Evolutionary conservation across 352 stramenopile genomes (phyloP).

Genomic region (Phytopythium chamaehyphon): DNA sequence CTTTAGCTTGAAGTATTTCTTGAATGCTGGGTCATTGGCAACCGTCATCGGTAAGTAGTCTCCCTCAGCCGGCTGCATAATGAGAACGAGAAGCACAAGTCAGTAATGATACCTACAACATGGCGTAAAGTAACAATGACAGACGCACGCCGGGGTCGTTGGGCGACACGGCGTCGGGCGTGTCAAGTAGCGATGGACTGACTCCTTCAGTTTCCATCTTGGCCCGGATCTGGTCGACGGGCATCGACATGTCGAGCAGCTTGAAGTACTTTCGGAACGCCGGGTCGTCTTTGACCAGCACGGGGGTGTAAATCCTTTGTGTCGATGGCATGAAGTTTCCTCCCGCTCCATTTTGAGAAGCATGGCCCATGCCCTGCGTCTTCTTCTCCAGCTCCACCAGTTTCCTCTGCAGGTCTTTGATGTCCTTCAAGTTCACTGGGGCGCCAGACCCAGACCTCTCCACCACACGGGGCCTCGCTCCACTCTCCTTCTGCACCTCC

Average conservation of each 20-base stretch:
- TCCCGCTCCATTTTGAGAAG: slow-evolving; percentile 8
- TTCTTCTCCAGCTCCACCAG: slow-evolving; percentile 71
- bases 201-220: slow-evolving; percentile 81
- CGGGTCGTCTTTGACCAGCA: slow-evolving; percentile 70
- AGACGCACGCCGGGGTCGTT: slow-evolving; percentile 70
- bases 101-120: not conserved
- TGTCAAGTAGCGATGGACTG: slow-evolving; percentile 55
- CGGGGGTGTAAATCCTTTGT: slow-evolving; percentile 40
- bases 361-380: slow-evolving; percentile 49
- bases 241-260: slow-evolving; percentile 76
- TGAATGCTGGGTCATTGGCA: slow-evolving; percentile 71
- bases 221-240: slow-evolving; percentile 67
- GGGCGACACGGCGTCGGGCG: slow-evolving; percentile 60
- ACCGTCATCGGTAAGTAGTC: slow-evolving; percentile 70
- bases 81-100: slow-evolving; percentile 4
- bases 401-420: slow-evolving; percentile 73
- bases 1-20: slow-evolving; percentile 88
- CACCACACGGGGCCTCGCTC: slow-evolving; percentile 13
- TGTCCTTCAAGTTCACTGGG: slow-evolving; percentile 61
- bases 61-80: slow-evolving; percentile 46
- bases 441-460: slow-evolving; percentile 27
- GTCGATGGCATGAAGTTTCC: slow-evolving; percentile 10
- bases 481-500: slow-evolving; percentile 6
- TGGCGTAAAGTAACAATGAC: not conserved
- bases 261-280: slow-evolving; percentile 82